Percentiles rank a stretch among this genome's conserved stretches.
These are phyloP conservation scores for Cichorium intybus DNA, from an alignment of 140 eudicot genomes.

Conservation along the genomic window DNA sequence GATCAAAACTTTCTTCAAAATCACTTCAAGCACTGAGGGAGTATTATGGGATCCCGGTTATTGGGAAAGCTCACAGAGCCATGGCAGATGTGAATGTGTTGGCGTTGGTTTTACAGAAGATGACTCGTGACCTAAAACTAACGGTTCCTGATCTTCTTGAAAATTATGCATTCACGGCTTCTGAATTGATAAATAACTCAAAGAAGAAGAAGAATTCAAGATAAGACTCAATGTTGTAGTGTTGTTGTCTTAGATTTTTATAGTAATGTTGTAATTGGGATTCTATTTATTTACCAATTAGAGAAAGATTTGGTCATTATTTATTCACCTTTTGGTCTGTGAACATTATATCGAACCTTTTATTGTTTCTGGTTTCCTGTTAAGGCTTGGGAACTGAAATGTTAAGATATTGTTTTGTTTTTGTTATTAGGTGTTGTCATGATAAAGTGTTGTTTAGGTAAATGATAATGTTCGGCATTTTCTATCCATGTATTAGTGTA, in stretches of 20 bases:
- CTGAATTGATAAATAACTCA: conserved; percentile 28
- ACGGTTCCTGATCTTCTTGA: conserved; percentile 45
- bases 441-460: too few relatives aligned
- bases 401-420: too few relatives aligned
- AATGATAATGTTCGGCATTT: too few relatives aligned
- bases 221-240: not conserved
- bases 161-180: conserved; percentile 43
- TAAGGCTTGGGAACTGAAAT: too few relatives aligned
- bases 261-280: conserved; percentile 20
- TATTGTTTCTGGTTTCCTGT: too few relatives aligned
- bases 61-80: conserved; percentile 87
- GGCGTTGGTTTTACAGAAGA: conserved; percentile 57
- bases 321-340: not conserved
- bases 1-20: conserved; percentile 36
- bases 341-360: not conserved
- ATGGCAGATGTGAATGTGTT: conserved; percentile 68
- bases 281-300: conserved; percentile 15
- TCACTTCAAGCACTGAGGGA: conserved; percentile 63
- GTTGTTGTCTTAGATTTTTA: not conserved
- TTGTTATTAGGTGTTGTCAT: too few relatives aligned
- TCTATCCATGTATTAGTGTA: too few relatives aligned
- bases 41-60: conserved; percentile 44
- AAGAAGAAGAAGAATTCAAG: conserved; percentile 41
- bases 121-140: conserved; percentile 63
- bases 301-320: conserved; percentile 10